Base-by-base conservation (phyloP, 1,284 basidiomycete genomes). In the Bjerkandera adusta region DNA sequence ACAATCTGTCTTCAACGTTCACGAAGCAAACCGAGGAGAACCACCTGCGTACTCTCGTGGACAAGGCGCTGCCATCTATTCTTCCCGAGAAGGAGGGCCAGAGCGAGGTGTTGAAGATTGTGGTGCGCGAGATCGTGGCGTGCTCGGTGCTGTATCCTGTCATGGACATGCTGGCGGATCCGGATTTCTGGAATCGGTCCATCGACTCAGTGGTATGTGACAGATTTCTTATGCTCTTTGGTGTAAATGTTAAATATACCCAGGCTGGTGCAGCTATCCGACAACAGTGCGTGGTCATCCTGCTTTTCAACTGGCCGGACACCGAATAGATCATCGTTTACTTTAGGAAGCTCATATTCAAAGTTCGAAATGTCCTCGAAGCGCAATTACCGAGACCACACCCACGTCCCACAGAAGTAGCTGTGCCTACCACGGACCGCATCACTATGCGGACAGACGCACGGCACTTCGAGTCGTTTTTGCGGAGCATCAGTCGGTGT, bases 151-250 rank as follows among this genome's bases (percentile, higher is more conserved):
- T 97, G 25, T 82, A 88, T 58, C 92, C 95, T 3, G 66, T 96
- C 45, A 85, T 97, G 72, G 91, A 97, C 46, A 89, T 95, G 83
- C 62, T 98, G 36, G 79, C 89, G 40, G 95, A 98, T 62, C 90
- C 93, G 13, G 96, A 98, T 65, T 97, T 97, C 56, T 97, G 94
- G 92, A 98, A 98, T 68, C 76, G 83, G 45, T 79, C 84, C 37
- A 89, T 98, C 44, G 94, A 97, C 63, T 86, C 94, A 68, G 78
- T 91, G 67, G 90, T 90, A 66, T 64, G 85, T 73, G 27, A 4
- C 12, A 10, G 21, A 42, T 18, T 33, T 10, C 27, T 13, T 35
- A 15, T 35, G 21, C 29, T 15, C 12, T 45, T 21, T 48, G 25
- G 33, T 43, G 26, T 49, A 36, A 58, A 45, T 62, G 51, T 21